These are phyloP conservation scores for Cyberlindnera maritima DNA, from an alignment of 805 yeast species.

Conservation along the genomic window DNA sequence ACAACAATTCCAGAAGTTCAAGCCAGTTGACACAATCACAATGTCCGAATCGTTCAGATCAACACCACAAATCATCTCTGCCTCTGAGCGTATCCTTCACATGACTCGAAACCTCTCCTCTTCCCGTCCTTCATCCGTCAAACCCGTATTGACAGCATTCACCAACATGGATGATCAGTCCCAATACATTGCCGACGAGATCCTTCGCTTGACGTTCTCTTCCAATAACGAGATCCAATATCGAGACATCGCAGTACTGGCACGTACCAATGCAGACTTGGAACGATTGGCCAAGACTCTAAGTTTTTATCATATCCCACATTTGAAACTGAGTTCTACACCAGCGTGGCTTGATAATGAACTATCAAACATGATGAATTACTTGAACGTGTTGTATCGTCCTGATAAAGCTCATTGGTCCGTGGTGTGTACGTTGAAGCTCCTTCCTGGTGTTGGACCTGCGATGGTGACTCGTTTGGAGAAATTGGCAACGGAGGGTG, in stretches of 20 bases:
- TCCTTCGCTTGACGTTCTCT: slow-evolving; percentile 37
- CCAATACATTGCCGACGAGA: slow-evolving; percentile 44
- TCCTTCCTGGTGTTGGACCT: slow-evolving; percentile 26
- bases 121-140: not conserved
- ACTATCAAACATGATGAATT: slow-evolving; percentile 42
- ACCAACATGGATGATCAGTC: slow-evolving; percentile 35
- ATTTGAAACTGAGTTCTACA: slow-evolving; percentile 41
- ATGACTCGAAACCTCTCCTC: slow-evolving; percentile 6
- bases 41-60: slow-evolving; percentile 58
- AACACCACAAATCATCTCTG: slow-evolving; percentile 51
- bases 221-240: slow-evolving; percentile 42
- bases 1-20: slow-evolving; percentile 19
- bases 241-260: slow-evolving; percentile 51
- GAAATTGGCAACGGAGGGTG: slow-evolving; percentile 4
- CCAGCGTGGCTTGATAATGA: slow-evolving; percentile 51
- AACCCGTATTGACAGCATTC: slow-evolving; percentile 27
- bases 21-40: slow-evolving; percentile 25
- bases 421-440: slow-evolving; percentile 26
- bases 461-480: slow-evolving; percentile 23
- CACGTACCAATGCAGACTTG: slow-evolving; percentile 51
- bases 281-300: slow-evolving; percentile 38
- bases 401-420: slow-evolving; percentile 30
- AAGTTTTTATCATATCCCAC: slow-evolving; percentile 39
- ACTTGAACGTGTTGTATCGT: slow-evolving; percentile 40
- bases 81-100: slow-evolving; percentile 32